These are phyloP conservation scores for Carex scoparia DNA, from an alignment of 176 grass and related monocot genomes.

Conservation along the genomic window DNA sequence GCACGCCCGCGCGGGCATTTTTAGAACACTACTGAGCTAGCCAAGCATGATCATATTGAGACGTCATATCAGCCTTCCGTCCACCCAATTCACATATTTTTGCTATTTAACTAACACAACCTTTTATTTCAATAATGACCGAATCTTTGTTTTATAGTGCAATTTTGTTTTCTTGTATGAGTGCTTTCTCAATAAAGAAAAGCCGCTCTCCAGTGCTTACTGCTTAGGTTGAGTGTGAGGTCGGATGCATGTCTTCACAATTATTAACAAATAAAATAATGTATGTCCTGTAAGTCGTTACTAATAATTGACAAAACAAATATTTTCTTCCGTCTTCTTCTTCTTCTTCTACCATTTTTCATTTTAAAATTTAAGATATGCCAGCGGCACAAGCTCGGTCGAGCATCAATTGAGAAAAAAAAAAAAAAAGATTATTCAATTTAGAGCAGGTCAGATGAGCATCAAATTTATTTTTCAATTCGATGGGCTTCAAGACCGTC, in stretches of 20 bases:
- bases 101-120: not conserved
- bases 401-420: not conserved
- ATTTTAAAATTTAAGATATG: not conserved
- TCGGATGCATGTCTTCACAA: not conserved
- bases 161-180: not conserved
- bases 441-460: too few species aligned
- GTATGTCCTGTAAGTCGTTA: not conserved
- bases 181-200: not conserved
- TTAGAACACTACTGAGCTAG: too few species aligned
- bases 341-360: not conserved
- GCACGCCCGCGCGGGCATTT: too few species aligned
- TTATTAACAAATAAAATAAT: too few species aligned
- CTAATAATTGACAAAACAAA: not conserved
- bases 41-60: not conserved
- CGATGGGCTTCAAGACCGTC: too few species aligned
- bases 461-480: too few species aligned
- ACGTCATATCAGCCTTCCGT: slow-evolving; percentile 1
- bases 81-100: slow-evolving; percentile 10
- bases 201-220: not conserved
- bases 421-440: not conserved
- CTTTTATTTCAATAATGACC: not conserved
- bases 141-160: slow-evolving; percentile 7
- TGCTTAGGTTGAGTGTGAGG: not conserved
- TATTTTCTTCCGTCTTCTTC: not conserved
- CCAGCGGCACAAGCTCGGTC: not conserved